These are phyloP conservation scores for Geranium brycei DNA, from an alignment of 345 rosid genomes.

Conservation along the genomic window DNA sequence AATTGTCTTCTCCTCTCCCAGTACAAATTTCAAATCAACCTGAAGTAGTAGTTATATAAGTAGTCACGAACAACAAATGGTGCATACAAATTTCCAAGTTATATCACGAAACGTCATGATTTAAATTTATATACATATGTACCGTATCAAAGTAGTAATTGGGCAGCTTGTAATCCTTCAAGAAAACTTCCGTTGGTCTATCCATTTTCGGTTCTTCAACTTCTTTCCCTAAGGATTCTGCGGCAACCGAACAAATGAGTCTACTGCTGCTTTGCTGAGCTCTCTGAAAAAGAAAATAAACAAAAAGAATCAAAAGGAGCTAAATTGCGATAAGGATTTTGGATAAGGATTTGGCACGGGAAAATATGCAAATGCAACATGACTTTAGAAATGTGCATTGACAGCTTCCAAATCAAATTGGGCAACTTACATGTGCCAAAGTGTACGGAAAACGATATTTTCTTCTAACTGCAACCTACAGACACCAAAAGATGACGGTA, in stretches of 20 bases:
- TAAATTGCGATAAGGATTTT: background rate
- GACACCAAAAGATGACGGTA: background rate
- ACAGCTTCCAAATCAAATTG: background rate
- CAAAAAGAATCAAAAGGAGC: slow-evolving; percentile 10
- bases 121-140: slow-evolving; percentile 11
- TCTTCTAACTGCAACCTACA: slow-evolving; percentile 35
- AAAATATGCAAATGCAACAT: background rate
- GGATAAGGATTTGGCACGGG: background rate
- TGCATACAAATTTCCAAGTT: too few relatives aligned
- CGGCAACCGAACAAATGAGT: slow-evolving; percentile 66
- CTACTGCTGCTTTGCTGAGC: slow-evolving; percentile 33
- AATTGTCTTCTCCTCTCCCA: slow-evolving; percentile 90
- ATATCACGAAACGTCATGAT: background rate
- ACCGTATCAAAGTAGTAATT: slow-evolving; percentile 85
- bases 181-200: slow-evolving; percentile 72
- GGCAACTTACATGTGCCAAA: slow-evolving; percentile 33
- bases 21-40: slow-evolving; percentile 72
- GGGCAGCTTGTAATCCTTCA: slow-evolving; percentile 87
- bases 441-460: slow-evolving; percentile 23
- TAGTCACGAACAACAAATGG: background rate
- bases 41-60: slow-evolving; percentile 17
- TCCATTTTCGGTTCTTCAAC: slow-evolving; percentile 65
- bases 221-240: slow-evolving; percentile 43
- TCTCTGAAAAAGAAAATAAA: slow-evolving; percentile 26
- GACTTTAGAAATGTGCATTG: too few relatives aligned